A percentile compares a stretch with the other conserved stretches of the same genome.
Evolutionary conservation across 2,329 filamentous ascomycete species (phyloP).

Genomic region (Rhynchosporium secalis): DNA sequence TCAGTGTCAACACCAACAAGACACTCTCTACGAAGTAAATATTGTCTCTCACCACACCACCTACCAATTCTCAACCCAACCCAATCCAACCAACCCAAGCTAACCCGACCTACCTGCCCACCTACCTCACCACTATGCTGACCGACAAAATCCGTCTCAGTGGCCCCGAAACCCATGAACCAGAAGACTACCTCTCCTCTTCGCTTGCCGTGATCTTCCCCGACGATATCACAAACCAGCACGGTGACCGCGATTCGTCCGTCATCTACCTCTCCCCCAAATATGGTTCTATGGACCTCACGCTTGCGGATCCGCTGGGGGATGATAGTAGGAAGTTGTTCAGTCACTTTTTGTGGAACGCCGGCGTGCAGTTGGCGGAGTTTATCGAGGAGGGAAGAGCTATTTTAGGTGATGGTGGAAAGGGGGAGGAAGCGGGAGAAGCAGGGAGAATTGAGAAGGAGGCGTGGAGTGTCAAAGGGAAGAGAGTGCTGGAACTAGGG

Average conservation of each 20-base stretch:
- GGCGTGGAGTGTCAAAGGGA: slow-evolving; percentile 22
- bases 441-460: not conserved
- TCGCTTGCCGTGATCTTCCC: slow-evolving; percentile 65
- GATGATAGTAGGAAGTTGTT: slow-evolving; percentile 62
- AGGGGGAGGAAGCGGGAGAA: not conserved
- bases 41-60: not conserved
- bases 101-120: not conserved
- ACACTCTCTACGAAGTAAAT: too few relatives aligned
- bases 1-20: too few relatives aligned
- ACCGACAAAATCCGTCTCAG: slow-evolving; percentile 47
- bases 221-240: slow-evolving; percentile 64
- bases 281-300: slow-evolving; percentile 31
- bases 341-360: slow-evolving; percentile 74
- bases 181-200: slow-evolving; percentile 61
- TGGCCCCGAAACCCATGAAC: slow-evolving; percentile 43
- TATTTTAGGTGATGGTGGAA: not conserved
- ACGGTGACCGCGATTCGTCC: slow-evolving; percentile 58
- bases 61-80: not conserved
- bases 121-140: slow-evolving; percentile 44
- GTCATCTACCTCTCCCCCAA: slow-evolving; percentile 59
- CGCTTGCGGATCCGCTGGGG: slow-evolving; percentile 45
- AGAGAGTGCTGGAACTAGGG: slow-evolving; percentile 38
- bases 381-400: slow-evolving; percentile 48
- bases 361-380: slow-evolving; percentile 56
- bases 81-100: not conserved